Evolutionary conservation across 345 rosid genomes (phyloP), one percentile per base, ranked within the genome.

Genomic region (Melaleuca alternifolia): DNA sequence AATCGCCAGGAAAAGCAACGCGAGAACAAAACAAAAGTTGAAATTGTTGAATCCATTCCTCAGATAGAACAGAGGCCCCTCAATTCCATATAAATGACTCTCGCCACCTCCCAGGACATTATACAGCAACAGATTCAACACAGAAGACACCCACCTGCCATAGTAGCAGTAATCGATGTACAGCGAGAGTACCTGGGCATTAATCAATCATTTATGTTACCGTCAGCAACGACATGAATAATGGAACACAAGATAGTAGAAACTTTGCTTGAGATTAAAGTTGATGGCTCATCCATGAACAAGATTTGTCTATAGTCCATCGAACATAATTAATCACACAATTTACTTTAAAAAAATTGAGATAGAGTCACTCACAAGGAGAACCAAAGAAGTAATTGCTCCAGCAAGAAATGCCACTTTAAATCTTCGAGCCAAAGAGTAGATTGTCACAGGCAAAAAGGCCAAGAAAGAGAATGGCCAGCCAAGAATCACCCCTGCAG

Each of bases 401-500:
- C 99, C 99, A 33, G 96, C 87, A 87, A 94, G 85, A 90, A 95
- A 94, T 83, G 94, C 90, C 87, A 85, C 93, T 83, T 93, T 95
- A 84, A 96, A 95, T 91, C 92, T 93, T 93, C 90, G 94, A 79
- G 85, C 83, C 89, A 97, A 89, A 88, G 98, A 89, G 85, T 91
- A 95, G 51, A 94, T 76, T 44, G 96, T 92, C 50, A 97, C 89
- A 0, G 99, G 99, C 84, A 95, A 91, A 92, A 97, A 97, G n/a
- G 95, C 99, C 93, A 97, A 90, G 86, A 97, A 89, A 6, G 99
- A 96, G 90, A 97, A 97, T 20, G 99, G 99, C 99, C 99, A 96
- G 84, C 99, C 99, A 89, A 97, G 98, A 87, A 97, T 90, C 85
- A 96, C 99, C 33, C 99, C 99, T 24, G 84, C 54, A 65, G 93